These are phyloP conservation scores for Ogataea kodamae DNA, from an alignment of 805 yeast genomes.

Conservation along the genomic window DNA sequence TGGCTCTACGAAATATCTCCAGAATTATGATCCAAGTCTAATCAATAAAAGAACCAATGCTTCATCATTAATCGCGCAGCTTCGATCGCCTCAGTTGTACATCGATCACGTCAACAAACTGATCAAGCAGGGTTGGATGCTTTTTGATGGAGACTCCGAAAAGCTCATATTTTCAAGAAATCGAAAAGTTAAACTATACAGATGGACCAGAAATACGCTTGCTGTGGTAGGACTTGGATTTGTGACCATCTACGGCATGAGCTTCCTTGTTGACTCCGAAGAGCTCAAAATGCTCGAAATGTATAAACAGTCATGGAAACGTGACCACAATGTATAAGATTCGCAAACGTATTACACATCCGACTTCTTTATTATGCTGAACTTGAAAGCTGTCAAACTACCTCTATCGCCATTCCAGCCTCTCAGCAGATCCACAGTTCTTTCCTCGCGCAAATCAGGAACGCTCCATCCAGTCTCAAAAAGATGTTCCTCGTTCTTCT, in stretches of 20 bases:
- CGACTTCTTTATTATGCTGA: slow-evolving; percentile 36
- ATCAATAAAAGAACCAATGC: slow-evolving; percentile 11
- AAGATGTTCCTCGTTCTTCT: slow-evolving; percentile 57
- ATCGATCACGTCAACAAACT: slow-evolving; percentile 39
- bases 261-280: slow-evolving; percentile 27
- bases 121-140: slow-evolving; percentile 46
- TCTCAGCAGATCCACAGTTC: slow-evolving; percentile 57
- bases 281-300: slow-evolving; percentile 11
- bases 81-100: slow-evolving; percentile 38
- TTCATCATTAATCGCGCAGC: slow-evolving; percentile 18
- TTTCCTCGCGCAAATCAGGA: slow-evolving; percentile 66
- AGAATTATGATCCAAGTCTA: slow-evolving; percentile 8
- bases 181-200: slow-evolving; percentile 10
- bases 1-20: slow-evolving; percentile 30
- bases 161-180: slow-evolving; percentile 40
- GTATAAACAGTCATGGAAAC: slow-evolving; percentile 1
- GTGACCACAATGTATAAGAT: slow-evolving; percentile 1
- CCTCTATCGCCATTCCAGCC: slow-evolving; percentile 84
- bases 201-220: slow-evolving; percentile 23
- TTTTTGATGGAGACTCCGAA: slow-evolving; percentile 49
- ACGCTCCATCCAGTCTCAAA: slow-evolving; percentile 64
- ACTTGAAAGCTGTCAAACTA: slow-evolving; percentile 61
- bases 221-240: slow-evolving; percentile 32
- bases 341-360: slow-evolving; percentile 8
- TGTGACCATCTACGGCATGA: slow-evolving; percentile 25